These are phyloP conservation scores for Coemansia sp. DNA, from an alignment of 192 early-diverging fungal species.

Conservation along the genomic window DNA sequence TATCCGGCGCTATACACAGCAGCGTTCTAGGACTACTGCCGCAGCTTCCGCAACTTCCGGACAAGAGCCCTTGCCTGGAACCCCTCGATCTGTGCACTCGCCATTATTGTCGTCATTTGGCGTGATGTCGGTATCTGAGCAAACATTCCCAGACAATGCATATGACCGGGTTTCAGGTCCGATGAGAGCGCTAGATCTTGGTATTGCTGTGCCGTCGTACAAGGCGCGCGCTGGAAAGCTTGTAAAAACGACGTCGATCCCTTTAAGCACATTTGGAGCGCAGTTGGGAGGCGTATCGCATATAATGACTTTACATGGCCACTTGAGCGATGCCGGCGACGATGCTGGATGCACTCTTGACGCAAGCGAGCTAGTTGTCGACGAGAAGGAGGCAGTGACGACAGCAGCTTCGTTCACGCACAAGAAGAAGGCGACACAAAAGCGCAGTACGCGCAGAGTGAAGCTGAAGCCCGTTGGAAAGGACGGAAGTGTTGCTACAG, in stretches of 20 bases:
- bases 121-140: slow-evolving; percentile 18
- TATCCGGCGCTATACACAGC: slow-evolving; percentile 17
- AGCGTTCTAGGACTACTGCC: neutral
- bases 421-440: slow-evolving; percentile 49
- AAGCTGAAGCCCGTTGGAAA: slow-evolving; percentile 43
- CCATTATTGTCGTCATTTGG: slow-evolving; percentile 23
- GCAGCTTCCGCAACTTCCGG: neutral
- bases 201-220: slow-evolving; percentile 9
- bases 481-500: slow-evolving; percentile 3
- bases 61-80: neutral
- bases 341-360: neutral
- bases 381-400: neutral
- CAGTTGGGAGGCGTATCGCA: slow-evolving; percentile 5
- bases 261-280: slow-evolving; percentile 33
- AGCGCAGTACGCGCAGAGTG: slow-evolving; percentile 51
- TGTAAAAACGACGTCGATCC: slow-evolving; percentile 44
- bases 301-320: slow-evolving; percentile 8
- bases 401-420: neutral
- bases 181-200: slow-evolving; percentile 8
- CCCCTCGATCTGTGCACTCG: neutral
- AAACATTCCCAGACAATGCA: neutral
- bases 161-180: neutral
- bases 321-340: slow-evolving; percentile 13
- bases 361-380: slow-evolving; percentile 28
- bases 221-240: slow-evolving; percentile 28